Percentiles rank a stretch among this genome's conserved stretches.
phyloP scores from a whole-genome alignment of 129 eudicot genomes.

The Chrysanthemum seticuspe region DNA sequence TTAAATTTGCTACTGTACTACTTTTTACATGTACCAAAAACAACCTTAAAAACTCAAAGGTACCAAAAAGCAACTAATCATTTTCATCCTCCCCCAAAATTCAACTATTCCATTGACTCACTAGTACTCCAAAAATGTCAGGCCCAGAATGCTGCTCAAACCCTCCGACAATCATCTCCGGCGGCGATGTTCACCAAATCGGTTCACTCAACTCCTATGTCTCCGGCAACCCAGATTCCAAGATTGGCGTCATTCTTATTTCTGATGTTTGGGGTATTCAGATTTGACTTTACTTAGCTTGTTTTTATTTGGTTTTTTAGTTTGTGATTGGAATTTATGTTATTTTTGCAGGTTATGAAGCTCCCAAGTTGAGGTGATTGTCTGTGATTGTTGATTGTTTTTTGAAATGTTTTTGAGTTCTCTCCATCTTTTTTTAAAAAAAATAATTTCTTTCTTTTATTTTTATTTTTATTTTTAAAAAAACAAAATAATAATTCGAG shows the following conservation, averaged over 20 bases:
- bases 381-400: background rate
- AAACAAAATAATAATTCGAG: no score
- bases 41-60: no score
- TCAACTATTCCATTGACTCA: background rate
- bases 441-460: no score
- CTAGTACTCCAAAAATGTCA: constrained; percentile 12
- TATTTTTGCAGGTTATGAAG: constrained; percentile 43
- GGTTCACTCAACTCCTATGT: constrained; percentile 43
- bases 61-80: no score
- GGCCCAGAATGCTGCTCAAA: constrained; percentile 45
- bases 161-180: constrained; percentile 35
- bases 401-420: background rate
- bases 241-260: constrained; percentile 33
- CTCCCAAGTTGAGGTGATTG: constrained; percentile 53
- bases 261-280: constrained; percentile 43
- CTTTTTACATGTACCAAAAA: background rate
- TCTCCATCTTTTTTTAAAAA: background rate
- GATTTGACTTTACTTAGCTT: background rate
- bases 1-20: no score
- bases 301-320: background rate
- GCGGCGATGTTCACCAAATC: constrained; percentile 37
- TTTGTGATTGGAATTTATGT: background rate
- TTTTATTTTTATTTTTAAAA: no score
- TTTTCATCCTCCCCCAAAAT: no score
- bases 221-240: constrained; percentile 35